Evolutionary conservation across 345 rosid genomes (phyloP), one percentile per base, ranked within the genome.

Genomic region (Nasturtium officinale): DNA sequence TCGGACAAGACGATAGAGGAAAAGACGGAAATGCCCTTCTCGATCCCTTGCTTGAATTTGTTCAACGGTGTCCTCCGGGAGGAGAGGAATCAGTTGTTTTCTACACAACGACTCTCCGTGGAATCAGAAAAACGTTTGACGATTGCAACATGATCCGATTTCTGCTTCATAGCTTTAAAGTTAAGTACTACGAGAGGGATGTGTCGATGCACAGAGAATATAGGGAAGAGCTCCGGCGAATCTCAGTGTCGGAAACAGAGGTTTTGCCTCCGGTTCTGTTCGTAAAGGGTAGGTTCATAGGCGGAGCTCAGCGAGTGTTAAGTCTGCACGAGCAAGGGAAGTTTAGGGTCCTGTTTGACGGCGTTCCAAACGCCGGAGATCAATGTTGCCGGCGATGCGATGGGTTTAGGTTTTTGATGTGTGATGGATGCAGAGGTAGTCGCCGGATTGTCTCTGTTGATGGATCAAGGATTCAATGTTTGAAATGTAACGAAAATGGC

Each of bases 41-140:
- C 0, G 72, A 81, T 17, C 90, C 87, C 42, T 42, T 87, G 8
- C 10, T 70, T 25, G 73, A 42, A 2, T 90, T 87, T 1, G 87
- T 85, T 74, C 85, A 82, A 67, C 85, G 69, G 26, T 90, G 89
- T 52, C 98, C 96, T 0, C 90, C 92, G 1, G 97, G 92, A 3
- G 97, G 95, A 1, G 84, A 78, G 21, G 86, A 69, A 6, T 59
- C 87, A 0, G 87, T 95, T 17, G 75, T 91, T 13, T 78, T 95
- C 65, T 91, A 91, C 86, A 85, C 96, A 13, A 91, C 97, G 48
- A 83, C 85, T 50, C 83, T 95, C 0, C 77, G 90, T 45, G 91
- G 96, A 58, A 89, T 95, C 70, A 79, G 96, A 33, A 95, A 91
- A 72, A 95, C 99, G 3, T 95, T 95, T 37, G 93, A 95, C 61